Base-by-base conservation (phyloP, 352 stramenopile genomes). In the Pythium diclinum region DNA sequence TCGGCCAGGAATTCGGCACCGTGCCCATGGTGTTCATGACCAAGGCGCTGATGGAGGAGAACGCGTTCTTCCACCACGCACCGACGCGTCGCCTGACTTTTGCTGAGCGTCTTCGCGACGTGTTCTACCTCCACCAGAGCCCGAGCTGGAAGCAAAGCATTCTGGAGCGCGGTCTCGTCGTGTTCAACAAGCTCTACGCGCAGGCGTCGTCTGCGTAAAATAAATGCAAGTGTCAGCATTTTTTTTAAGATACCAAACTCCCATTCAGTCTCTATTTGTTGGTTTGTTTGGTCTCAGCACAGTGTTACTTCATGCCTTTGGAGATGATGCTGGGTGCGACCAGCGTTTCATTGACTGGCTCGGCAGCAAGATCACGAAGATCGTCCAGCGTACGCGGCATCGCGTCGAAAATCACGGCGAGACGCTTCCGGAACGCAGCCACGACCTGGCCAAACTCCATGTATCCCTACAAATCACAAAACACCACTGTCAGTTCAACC, bases 361-460 rank as follows among this genome's bases (percentile, higher is more conserved):
- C 81, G 23, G 66, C 83, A 4, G 83, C 85, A 32, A 95, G 66
- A 19, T 76, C 75, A 44, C 85, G 72, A 46, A 95, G 72, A 25
- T 88, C 78, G 19, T 72, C 70, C 66, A 93, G 70, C 23, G 75
- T 87, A 34, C 72, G 72, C 1, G 87, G 87, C 40, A 88, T 73
- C 21, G 71, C 51, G 51, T 87, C 79, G 55, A 95, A 95, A 59
- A 95, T 95, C 59, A 82, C 75, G 38, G 69, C 75, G 5, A 95
- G 58, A 10, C 85, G 81, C 16, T 72, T 72, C 21, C 83, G 83
- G 59, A 94, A 94, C 5, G 85, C 79, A 1, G 71, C 66, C 7
- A 87, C 76, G 11, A 95, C 87, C 62, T 95, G 85, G 1, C 87
- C 87, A 75, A 95, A 95, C 64, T 95, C 87, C 87, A 95, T 95